phyloP scores from a whole-genome alignment of 352 stramenopile species.

The Globisporangium polare region DNA sequence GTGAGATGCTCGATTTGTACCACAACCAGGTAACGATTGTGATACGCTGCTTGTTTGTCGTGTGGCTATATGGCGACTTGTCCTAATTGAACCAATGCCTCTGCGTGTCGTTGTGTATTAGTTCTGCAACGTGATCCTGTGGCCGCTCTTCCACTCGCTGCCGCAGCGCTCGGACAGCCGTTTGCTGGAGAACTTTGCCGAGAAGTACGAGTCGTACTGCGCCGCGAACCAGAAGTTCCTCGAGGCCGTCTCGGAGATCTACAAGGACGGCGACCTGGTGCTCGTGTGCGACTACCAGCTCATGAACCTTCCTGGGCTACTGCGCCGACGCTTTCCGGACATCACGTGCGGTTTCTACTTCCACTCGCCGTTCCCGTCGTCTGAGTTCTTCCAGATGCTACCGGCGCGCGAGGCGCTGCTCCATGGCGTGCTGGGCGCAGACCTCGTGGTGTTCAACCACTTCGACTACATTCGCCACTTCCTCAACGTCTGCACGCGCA shows the following conservation, averaged over 20 bases:
- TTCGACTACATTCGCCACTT: conserved; percentile 91
- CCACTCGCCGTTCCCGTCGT: conserved; percentile 88
- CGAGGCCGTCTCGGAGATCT: conserved; percentile 74
- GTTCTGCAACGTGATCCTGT: conserved; percentile 89
- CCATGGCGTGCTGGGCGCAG: conserved; percentile 78
- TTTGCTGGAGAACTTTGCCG: conserved; percentile 77
- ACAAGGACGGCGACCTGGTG: conserved; percentile 83
- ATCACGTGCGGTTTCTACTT: conserved; percentile 87
- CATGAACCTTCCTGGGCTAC: conserved; percentile 74
- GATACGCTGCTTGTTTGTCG: too few relatives aligned
- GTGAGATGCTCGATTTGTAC: conserved; percentile 78
- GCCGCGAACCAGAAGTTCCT: conserved; percentile 85
- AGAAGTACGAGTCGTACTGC: conserved; percentile 88
- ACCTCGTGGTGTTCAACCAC: conserved; percentile 88
- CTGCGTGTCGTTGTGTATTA: conserved; percentile 14
- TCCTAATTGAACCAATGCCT: neutral
- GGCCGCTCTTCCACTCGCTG: conserved; percentile 89
- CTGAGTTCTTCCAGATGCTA: conserved; percentile 90
- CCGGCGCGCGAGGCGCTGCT: conserved; percentile 70
- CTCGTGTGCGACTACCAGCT: conserved; percentile 90
- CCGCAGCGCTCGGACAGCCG: conserved; percentile 70
- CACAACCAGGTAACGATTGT: conserved; percentile 55
- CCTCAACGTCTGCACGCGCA: conserved; percentile 78
- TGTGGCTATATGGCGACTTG: neutral
- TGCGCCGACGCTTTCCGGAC: conserved; percentile 73